Conservation (phyloP, 75 land plant species). For the Pseudotsuga menziesii region DNA sequence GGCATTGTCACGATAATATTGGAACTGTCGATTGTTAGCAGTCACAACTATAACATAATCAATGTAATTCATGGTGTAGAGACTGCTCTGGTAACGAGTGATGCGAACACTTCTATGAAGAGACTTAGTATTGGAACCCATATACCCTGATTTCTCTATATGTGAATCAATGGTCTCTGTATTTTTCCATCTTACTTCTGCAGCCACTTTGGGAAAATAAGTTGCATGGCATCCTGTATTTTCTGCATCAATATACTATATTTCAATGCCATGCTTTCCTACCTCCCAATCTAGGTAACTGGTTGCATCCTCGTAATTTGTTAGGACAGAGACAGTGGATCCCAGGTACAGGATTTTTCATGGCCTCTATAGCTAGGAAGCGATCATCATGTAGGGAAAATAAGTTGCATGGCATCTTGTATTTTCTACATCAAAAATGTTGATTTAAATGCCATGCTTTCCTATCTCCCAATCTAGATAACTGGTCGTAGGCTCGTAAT, state of each 20-base stretch:
- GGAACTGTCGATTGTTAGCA: no score
- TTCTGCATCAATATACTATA: conserved; percentile 88
- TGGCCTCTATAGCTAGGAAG: conserved; percentile 86
- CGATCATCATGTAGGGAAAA: no score
- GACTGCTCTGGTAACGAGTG: conserved; percentile 88
- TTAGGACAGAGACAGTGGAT: conserved; percentile 90
- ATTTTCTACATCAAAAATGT: no score
- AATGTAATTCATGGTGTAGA: conserved; percentile 79
- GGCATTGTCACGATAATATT: no score
- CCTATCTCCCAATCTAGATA: no score
- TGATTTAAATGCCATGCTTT: no score
- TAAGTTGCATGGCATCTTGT: no score
- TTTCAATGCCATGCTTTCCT: conserved; percentile 88
- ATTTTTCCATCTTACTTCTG: conserved; percentile 94
- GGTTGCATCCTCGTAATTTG: conserved; percentile 75
- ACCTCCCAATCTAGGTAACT: conserved; percentile 97
- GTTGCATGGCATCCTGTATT: conserved; percentile 75
- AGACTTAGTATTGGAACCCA: conserved; percentile 69
- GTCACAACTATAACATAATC: conserved; percentile 74
- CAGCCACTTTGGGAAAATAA: conserved; percentile 91
- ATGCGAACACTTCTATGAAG: conserved; percentile 57
- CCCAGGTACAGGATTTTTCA: conserved; percentile 80
- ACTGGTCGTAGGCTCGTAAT: no score
- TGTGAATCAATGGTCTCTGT: conserved; percentile 83
- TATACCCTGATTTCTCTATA: conserved; percentile 80